Conservation (phyloP, 768 basidiomycete species). For the Suillus bovinus region DNA sequence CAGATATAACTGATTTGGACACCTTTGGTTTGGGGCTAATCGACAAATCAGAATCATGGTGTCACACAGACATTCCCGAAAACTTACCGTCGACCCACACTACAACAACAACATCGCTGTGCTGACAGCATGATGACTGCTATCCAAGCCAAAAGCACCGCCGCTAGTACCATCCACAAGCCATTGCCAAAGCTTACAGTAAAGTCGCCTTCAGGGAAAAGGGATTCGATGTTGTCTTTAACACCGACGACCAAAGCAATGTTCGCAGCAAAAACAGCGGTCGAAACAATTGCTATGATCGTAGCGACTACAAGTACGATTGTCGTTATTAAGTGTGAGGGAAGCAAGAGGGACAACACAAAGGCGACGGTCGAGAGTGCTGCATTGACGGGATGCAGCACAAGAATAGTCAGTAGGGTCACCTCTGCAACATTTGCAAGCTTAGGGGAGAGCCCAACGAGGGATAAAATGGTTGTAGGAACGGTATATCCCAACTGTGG, state of each 20-base stretch:
- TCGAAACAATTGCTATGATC: slow-evolving; percentile 53
- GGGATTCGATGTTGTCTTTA: slow-evolving; percentile 40
- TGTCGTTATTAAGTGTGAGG: slow-evolving; percentile 55
- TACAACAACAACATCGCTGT: slow-evolving; percentile 68
- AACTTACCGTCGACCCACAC: slow-evolving; percentile 46
- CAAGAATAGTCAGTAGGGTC: slow-evolving; percentile 52
- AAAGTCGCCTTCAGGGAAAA: slow-evolving; percentile 42
- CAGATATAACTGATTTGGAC: not conserved
- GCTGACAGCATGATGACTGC: slow-evolving; percentile 62
- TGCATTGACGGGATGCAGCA: slow-evolving; percentile 69
- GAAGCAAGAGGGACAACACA: slow-evolving; percentile 57
- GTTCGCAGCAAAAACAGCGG: slow-evolving; percentile 60
- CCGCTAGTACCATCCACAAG: slow-evolving; percentile 70
- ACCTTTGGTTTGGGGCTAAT: not conserved
- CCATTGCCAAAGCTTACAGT: slow-evolving; percentile 61
- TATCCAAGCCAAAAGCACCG: slow-evolving; percentile 56
- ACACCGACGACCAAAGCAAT: slow-evolving; percentile 59
- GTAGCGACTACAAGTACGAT: slow-evolving; percentile 59
- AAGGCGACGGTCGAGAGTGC: slow-evolving; percentile 57
- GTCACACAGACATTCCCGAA: not conserved
- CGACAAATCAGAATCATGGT: not conserved
- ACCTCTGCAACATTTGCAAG: slow-evolving; percentile 50
- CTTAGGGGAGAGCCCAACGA: slow-evolving; percentile 44
- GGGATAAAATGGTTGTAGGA: slow-evolving; percentile 42
- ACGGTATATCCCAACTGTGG: slow-evolving; percentile 72